phyloP scores from a whole-genome alignment of 805 yeast genomes.

The Yarrowia bubula region DNA sequence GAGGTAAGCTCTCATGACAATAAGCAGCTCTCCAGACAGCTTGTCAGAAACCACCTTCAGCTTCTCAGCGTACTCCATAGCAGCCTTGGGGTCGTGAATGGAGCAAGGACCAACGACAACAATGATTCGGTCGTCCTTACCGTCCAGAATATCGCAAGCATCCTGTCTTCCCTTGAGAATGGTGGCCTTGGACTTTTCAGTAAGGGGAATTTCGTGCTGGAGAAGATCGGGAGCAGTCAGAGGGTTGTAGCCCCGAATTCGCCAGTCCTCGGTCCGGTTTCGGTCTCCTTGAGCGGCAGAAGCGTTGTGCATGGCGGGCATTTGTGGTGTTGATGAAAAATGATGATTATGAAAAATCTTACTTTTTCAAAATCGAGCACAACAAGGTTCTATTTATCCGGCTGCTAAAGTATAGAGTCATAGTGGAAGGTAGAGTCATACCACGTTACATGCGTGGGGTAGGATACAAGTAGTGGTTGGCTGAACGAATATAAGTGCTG shows the following conservation, averaged over 20 bases:
- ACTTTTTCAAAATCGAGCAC: background rate
- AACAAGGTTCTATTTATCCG: conserved; percentile 15
- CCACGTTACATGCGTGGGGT: conserved; percentile 11
- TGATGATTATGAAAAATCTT: background rate
- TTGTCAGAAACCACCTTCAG: conserved; percentile 58
- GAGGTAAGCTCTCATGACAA: conserved; percentile 95
- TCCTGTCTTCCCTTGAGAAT: conserved; percentile 75
- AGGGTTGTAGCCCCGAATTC: conserved; percentile 83
- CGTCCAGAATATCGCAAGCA: conserved; percentile 69
- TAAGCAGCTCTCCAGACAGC: conserved; percentile 69
- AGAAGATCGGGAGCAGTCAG: conserved; percentile 91
- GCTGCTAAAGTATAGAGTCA: conserved; percentile 6
- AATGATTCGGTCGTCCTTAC: conserved; percentile 81
- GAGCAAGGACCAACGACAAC: conserved; percentile 97
- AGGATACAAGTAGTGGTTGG: no score
- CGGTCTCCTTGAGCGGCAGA: conserved; percentile 25
- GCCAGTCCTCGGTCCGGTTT: conserved; percentile 27
- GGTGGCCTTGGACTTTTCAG: conserved; percentile 55
- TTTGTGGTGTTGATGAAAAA: background rate
- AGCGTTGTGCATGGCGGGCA: conserved; percentile 24
- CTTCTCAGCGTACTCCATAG: conserved; percentile 77
- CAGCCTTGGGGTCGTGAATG: conserved; percentile 90
- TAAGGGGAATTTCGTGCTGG: conserved; percentile 78
- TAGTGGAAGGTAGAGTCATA: background rate
- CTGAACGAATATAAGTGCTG: no score